A percentile compares a stretch with the other conserved stretches of the same genome.
phyloP scores from a whole-genome alignment of 164 flowering plant species.

The Echeveria elegans region DNA sequence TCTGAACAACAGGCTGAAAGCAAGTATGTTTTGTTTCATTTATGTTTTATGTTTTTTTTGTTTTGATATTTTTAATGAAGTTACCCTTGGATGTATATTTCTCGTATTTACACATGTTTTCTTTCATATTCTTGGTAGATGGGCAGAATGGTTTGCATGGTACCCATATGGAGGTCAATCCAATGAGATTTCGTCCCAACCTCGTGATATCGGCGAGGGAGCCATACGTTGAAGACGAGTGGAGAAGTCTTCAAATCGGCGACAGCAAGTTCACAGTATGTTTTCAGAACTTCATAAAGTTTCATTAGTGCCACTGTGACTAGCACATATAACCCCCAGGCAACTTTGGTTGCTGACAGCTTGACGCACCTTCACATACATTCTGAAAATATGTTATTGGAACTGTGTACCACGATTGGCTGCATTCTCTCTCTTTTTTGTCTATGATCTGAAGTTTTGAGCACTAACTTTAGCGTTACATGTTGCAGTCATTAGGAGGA shows the following conservation, averaged over 20 bases:
- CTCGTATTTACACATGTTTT: not conserved
- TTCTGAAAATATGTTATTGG: not conserved
- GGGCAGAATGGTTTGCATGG: conserved; percentile 16
- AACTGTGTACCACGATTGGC: not conserved
- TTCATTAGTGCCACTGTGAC: not conserved
- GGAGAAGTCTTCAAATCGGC: conserved; percentile 64
- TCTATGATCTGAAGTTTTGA: not conserved
- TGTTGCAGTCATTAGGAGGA: conserved; percentile 73
- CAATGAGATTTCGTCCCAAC: conserved; percentile 89
- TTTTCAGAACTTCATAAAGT: not conserved
- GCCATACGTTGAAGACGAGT: conserved; percentile 79
- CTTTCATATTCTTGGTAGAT: conserved; percentile 19
- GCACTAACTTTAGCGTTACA: conserved; percentile 8
- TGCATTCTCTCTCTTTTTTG: not conserved
- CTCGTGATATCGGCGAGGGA: conserved; percentile 66
- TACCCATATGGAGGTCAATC: conserved; percentile 28
- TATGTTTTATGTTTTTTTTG: not conserved
- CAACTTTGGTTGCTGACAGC: not conserved
- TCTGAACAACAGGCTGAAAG: conserved; percentile 48
- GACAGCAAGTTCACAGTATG: conserved; percentile 49
- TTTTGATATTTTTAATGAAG: not conserved
- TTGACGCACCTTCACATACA: not conserved
- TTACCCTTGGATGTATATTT: not conserved
- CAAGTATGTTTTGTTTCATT: conserved; percentile 38
- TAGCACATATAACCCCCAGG: not conserved